These are phyloP conservation scores for Fusarium proliferatum DNA, from an alignment of 2,329 filamentous ascomycete species.

Conservation along the genomic window DNA sequence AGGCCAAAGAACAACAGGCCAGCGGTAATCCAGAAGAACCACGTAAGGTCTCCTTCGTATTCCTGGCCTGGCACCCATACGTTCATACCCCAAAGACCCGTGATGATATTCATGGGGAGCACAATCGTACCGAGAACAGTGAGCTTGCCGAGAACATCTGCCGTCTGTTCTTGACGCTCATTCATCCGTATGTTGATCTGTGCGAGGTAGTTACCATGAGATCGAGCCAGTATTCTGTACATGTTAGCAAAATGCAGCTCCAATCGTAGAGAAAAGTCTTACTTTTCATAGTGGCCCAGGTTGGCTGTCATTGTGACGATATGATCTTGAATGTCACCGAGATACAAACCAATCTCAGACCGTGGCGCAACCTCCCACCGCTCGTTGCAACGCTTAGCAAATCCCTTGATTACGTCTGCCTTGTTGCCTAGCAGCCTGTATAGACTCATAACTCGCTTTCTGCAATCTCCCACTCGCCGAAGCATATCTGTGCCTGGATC, in stretches of 20 bases:
- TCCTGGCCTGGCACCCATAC: conserved; percentile 95
- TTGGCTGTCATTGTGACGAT: conserved; percentile 99
- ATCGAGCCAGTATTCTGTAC: conserved; percentile 82
- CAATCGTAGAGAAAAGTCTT: conserved; percentile 50
- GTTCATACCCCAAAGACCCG: conserved; percentile 99
- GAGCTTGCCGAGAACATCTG: conserved; percentile 92
- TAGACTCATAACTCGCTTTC: conserved; percentile 97
- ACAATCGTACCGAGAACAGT: conserved; percentile 98
- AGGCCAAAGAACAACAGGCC: conserved; percentile 83
- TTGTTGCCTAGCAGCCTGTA: conserved; percentile 96
- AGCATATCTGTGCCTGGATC: conserved; percentile 83
- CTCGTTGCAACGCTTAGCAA: conserved; percentile 97
- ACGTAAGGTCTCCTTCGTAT: conserved; percentile 76
- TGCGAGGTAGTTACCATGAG: conserved; percentile 97
- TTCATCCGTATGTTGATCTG: conserved; percentile 99
- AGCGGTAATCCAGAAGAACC: conserved; percentile 81
- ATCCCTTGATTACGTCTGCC: conserved; percentile 98
- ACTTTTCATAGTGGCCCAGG: conserved; percentile 96
- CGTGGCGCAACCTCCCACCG: conserved; percentile 96
- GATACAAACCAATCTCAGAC: conserved; percentile 95
- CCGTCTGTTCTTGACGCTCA: conserved; percentile 94
- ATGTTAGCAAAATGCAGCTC: conserved; percentile 7
- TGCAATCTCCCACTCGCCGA: conserved; percentile 88
- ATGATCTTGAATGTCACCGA: conserved; percentile 98
- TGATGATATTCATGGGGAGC: conserved; percentile 98